Base-by-base conservation (phyloP, 176 grass and related monocot species). In the Chrysopogon serrulatus region DNA sequence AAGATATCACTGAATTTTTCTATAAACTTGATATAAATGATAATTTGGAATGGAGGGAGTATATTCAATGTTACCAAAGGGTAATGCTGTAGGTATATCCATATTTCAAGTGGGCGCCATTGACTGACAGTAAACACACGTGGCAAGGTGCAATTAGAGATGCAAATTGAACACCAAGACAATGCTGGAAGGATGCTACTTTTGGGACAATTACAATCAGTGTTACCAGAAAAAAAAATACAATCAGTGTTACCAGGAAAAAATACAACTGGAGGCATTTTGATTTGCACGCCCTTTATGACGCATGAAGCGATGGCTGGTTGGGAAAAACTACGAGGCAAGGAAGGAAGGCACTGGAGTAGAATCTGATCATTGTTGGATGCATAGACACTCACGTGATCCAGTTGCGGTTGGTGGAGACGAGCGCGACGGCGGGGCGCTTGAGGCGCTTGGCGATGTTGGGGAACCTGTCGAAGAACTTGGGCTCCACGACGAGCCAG, bases 401-500 rank as follows among this genome's bases (percentile, higher is more conserved):
- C 95, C 95, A 98, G 83, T 86, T 61, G 59, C 88, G 69, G 16
- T 98, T 91, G 3, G 92, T 95, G 30, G 95, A 98, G 24, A 98
- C 85, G 21, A 98, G 95, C 21, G 94, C 94, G 8, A 77, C 92
- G 30, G 92, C 92, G 1, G 94, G 94, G 62, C 94, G 73, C 49
- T 91, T 98, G 59, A 98, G 86, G 28, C 92, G 84, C 84, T 90
- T 89, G 82, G 88, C 86, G 65, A 95, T 88, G 77, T 73, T 56
- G 15, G 95, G 95, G 82, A 95, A 95, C 68, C 65, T 91, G 71
- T 95, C 88, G 0, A 98, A 87, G 83, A 98, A 95, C 86, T 93
- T 93, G 82, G 95, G 95, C 79, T 98, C 95, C 13, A 91, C 54
- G 5, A 93, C 92, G 23, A 98, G 92, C 95, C 95, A 98, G 88